Conservation (phyloP, 768 basidiomycete genomes). For the Mycena venus region DNA sequence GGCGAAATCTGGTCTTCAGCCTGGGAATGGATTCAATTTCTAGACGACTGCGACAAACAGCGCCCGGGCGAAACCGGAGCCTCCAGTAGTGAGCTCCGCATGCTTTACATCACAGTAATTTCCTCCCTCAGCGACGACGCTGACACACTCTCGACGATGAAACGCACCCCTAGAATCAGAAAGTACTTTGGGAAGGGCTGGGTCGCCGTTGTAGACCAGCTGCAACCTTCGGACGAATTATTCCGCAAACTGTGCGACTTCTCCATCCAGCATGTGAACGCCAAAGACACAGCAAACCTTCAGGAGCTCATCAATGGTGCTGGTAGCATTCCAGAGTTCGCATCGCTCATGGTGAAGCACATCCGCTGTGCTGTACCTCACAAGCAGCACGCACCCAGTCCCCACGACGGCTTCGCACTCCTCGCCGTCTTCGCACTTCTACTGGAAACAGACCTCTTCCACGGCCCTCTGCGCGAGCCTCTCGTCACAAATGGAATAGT, state of each 20-base stretch:
- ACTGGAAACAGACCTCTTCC: neutral
- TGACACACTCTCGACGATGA: neutral
- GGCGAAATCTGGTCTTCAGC: slow-evolving; percentile 3
- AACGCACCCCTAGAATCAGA: neutral
- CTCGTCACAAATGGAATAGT: neutral
- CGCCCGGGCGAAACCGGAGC: neutral
- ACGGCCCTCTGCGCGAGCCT: neutral
- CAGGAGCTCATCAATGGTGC: slow-evolving; percentile 7
- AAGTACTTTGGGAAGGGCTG: neutral
- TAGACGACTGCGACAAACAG: slow-evolving; percentile 2
- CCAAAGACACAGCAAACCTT: neutral
- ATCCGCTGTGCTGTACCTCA: neutral
- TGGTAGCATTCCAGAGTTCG: neutral
- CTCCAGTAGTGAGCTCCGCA: neutral
- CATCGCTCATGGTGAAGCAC: slow-evolving; percentile 11
- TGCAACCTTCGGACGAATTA: neutral
- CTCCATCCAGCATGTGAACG: neutral
- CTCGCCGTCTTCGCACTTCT: neutral
- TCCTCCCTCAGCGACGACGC: neutral
- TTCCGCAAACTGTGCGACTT: neutral
- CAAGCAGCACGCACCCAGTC: neutral
- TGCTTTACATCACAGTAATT: neutral
- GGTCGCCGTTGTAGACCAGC: neutral
- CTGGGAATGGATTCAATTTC: slow-evolving; percentile 11
- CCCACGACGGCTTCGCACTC: neutral